Evolutionary conservation across 768 basidiomycete species (phyloP), one percentile per base, ranked within the genome.

Genomic region (Clathrus columnatus): DNA sequence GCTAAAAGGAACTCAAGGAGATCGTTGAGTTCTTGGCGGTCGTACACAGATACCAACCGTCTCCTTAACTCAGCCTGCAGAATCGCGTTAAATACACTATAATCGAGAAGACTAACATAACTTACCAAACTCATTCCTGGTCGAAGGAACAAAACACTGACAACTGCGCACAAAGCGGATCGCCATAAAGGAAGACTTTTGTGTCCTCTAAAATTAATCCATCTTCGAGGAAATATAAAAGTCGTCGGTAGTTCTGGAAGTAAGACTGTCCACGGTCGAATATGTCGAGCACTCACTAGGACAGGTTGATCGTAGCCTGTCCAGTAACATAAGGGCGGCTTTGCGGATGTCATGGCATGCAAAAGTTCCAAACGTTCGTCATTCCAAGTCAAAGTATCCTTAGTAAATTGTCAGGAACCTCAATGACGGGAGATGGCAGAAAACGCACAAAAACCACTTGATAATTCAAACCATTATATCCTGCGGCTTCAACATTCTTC

Each of bases 51-150:
- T 59, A 82, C 74, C 56, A 91, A 70, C 47, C 85, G 73, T 85
- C 85, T 87, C 50, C 79, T 74, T 53, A 91, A 69, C 63, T 90
- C 85, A 11, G 72, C 71, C 87, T 90, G 58, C 21, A 16, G 49
- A 32, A 46, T n/a, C 24, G 16, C 17, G 17, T 28, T 29, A 56
- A 50, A 36, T 11, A 29, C 20, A 29, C 41, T 17, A 44, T 41
- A n/a, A 42, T 21, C 14, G 7, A 20, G 20, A 42, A 41, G 1
- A 20, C 28, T 24, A 20, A 14, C 16, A 18, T 29, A 28, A 65
- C 78, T 60, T 61, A 85, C 88, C 76, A 87, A 81, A 28, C 81
- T 74, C 51, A 89, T 78, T 2, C 88, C 88, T 21, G 89, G 88
- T 58, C 82, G 77, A 58, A 85, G 81, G 41, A 85, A 67, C 36